phyloP scores from a whole-genome alignment of 2,329 filamentous ascomycete genomes.

The Neobulgaria alba region DNA sequence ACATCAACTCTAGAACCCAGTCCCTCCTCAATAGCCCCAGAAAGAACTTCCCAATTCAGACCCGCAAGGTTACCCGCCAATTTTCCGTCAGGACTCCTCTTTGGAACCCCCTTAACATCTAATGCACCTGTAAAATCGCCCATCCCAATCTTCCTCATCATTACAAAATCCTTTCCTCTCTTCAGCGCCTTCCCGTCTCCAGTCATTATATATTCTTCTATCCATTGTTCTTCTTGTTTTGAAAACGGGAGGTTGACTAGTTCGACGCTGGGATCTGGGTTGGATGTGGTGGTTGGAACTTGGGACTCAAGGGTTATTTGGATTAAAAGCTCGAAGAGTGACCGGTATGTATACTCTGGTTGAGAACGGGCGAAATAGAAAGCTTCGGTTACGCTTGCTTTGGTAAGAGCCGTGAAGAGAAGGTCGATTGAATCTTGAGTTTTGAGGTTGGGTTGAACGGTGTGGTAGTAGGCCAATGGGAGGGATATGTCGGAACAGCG shows the following conservation, averaged over 20 bases:
- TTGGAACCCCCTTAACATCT: constrained; percentile 34
- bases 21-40: constrained; percentile 23
- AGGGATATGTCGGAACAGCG: constrained; percentile 55
- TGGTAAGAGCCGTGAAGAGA: constrained; percentile 61
- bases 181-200: constrained; percentile 57
- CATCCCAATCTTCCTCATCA: constrained; percentile 64
- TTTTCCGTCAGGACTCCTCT: too few relatives aligned
- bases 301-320: constrained; percentile 43
- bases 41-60: constrained; percentile 24
- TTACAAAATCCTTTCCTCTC: constrained; percentile 62
- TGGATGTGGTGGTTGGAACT: constrained; percentile 31
- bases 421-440: constrained; percentile 51
- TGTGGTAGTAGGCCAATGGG: constrained; percentile 70
- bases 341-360: constrained; percentile 50
- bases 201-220: constrained; percentile 57
- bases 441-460: constrained; percentile 64
- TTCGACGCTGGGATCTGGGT: constrained; percentile 53
- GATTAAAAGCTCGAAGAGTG: constrained; percentile 60
- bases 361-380: constrained; percentile 64
- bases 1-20: constrained; percentile 21
- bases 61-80: constrained; percentile 19
- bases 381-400: constrained; percentile 61
- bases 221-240: constrained; percentile 62
- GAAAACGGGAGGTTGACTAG: constrained; percentile 67
- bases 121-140: constrained; percentile 47